Conservation (phyloP, 257 asterid genomes). For the Craterostigma plantagineum region DNA sequence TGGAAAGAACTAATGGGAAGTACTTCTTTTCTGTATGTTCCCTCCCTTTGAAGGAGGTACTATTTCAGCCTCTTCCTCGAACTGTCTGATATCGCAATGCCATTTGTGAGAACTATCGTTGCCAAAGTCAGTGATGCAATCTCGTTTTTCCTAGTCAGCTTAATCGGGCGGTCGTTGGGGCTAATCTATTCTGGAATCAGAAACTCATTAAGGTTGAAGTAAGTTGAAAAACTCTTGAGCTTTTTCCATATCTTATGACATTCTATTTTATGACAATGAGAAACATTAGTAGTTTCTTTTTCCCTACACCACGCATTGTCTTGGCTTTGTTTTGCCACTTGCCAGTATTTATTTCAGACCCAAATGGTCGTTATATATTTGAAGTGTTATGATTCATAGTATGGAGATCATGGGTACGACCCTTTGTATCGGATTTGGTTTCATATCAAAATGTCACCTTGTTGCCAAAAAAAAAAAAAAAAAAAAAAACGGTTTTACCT, state of each 20-base stretch:
- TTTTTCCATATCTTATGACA: not conserved
- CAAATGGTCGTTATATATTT: too few species aligned
- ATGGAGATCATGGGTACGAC: too few species aligned
- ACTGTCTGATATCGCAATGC: constrained; percentile 59
- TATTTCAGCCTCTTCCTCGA: constrained; percentile 80
- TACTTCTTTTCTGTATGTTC: not conserved
- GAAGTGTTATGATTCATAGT: too few species aligned
- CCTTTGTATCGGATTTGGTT: too few species aligned
- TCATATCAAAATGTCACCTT: too few species aligned
- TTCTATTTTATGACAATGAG: not conserved
- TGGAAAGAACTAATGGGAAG: not conserved
- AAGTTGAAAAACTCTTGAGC: constrained; percentile 13
- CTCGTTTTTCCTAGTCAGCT: constrained; percentile 67
- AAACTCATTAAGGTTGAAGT: constrained; percentile 70
- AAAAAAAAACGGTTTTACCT: too few species aligned
- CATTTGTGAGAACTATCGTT: constrained; percentile 37
- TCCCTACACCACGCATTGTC: constrained; percentile 1
- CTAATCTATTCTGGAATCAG: constrained; percentile 85
- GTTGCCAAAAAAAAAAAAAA: too few species aligned
- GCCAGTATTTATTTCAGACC: too few species aligned
- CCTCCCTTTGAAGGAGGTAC: constrained; percentile 49
- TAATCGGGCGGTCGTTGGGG: constrained; percentile 91
- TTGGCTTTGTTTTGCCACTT: constrained; percentile 4
- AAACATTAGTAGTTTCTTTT: not conserved
- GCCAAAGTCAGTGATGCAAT: constrained; percentile 68